These are phyloP conservation scores for Cupressus sempervirens DNA, from an alignment of 75 land plant genomes.

Conservation along the genomic window DNA sequence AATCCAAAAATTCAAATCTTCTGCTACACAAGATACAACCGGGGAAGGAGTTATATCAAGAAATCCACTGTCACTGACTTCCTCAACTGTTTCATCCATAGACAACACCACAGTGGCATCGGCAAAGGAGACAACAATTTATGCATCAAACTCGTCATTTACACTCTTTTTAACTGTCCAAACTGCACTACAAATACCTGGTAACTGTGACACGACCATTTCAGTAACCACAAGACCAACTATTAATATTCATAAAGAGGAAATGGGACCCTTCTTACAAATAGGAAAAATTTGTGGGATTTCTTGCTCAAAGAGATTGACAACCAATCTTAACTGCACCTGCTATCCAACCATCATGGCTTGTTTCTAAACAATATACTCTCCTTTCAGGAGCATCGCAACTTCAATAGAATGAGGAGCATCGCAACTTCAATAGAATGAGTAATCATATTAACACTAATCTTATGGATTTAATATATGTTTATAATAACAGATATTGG, in stretches of 20 bases:
- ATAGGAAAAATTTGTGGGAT: conserved; percentile 91
- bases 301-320: conserved; percentile 93
- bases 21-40: conserved; percentile 89
- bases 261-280: conserved; percentile 93
- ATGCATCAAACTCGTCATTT: conserved; percentile 97
- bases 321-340: too few species aligned
- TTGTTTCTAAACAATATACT: too few species aligned
- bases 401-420: too few species aligned
- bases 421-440: too few species aligned
- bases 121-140: conserved; percentile 96
- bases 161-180: conserved; percentile 99
- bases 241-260: conserved; percentile 74
- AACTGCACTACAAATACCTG: conserved; percentile 95
- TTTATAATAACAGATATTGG: too few species aligned
- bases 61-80: conserved; percentile 98
- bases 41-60: conserved; percentile 95
- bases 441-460: too few species aligned
- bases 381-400: too few species aligned
- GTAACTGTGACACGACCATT: conserved; percentile 96
- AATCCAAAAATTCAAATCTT: too few species aligned
- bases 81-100: conserved; percentile 98
- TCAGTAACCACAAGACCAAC: conserved; percentile 95
- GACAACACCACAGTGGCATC: conserved; percentile 98
- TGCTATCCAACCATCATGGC: too few species aligned
- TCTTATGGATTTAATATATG: too few species aligned